A percentile compares a stretch with the other conserved stretches of the same genome.
Evolutionary conservation across 2,329 filamentous ascomycete genomes (phyloP).

Genomic region (Aspergillus ochraceoroseus): DNA sequence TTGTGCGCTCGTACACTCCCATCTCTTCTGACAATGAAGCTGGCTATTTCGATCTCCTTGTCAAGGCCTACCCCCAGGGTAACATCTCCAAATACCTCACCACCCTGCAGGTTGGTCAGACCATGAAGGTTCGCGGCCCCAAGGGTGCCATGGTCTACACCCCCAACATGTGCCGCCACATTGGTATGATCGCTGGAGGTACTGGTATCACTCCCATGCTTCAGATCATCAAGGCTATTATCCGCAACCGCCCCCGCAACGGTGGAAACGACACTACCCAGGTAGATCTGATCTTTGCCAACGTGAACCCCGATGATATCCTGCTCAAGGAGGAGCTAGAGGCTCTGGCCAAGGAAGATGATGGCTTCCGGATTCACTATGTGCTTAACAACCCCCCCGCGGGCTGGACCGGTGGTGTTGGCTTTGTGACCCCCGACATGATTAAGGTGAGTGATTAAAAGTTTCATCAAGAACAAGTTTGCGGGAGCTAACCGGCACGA

Average conservation of each 20-base stretch:
- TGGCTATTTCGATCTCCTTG: constrained; percentile 90
- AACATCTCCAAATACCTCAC: constrained; percentile 96
- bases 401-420: constrained; percentile 85
- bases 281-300: constrained; percentile 94
- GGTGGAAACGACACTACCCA: constrained; percentile 76
- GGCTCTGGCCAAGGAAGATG: constrained; percentile 67
- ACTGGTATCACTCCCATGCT: constrained; percentile 99
- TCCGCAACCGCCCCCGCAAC: constrained; percentile 63
- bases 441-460: constrained; percentile 63
- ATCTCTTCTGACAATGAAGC: constrained; percentile 84
- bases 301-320: constrained; percentile 89
- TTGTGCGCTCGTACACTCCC: constrained; percentile 87
- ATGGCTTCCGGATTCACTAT: constrained; percentile 82
- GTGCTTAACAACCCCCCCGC: constrained; percentile 93
- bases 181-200: constrained; percentile 96
- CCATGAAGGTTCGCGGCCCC: constrained; percentile 84
- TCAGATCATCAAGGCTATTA: constrained; percentile 87
- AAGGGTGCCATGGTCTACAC: constrained; percentile 98
- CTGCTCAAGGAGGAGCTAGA: constrained; percentile 90
- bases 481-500: constrained; percentile 2
- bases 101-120: constrained; percentile 73
- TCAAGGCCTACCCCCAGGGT: constrained; percentile 95
- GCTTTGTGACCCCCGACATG: constrained; percentile 94
- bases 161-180: constrained; percentile 91
- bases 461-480: neutral